A percentile compares a stretch with the other conserved stretches of the same genome.
Evolutionary conservation across 1,284 basidiomycete genomes (phyloP).

Genomic region (Ganoderma leucocontextum): DNA sequence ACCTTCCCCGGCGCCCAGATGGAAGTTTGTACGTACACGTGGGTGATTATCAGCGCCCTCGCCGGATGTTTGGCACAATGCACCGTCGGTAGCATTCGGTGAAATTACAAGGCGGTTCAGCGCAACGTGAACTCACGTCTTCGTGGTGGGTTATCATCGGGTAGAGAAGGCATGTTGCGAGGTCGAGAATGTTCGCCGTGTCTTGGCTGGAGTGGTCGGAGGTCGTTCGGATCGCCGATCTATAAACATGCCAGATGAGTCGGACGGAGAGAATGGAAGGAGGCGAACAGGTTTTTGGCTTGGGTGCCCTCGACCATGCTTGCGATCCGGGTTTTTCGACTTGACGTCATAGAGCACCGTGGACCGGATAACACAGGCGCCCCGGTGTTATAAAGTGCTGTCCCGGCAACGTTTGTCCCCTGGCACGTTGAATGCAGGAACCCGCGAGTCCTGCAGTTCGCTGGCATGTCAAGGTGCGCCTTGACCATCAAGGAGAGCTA

Average conservation of each 20-base stretch:
- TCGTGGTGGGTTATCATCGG: neutral
- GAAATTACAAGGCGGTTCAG: neutral
- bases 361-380: neutral
- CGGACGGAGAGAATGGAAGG: neutral
- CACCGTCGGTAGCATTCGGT: neutral
- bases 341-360: neutral
- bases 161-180: neutral
- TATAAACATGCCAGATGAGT: neutral
- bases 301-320: neutral
- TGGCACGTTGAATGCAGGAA: neutral
- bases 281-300: neutral
- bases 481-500: neutral
- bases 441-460: neutral
- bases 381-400: neutral
- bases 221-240: neutral
- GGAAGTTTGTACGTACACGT: neutral
- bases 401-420: neutral
- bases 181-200: neutral
- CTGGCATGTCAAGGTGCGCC: neutral
- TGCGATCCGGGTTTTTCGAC: neutral
- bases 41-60: neutral
- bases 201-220: constrained; percentile 2
- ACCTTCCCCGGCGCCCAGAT: neutral
- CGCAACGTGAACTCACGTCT: neutral
- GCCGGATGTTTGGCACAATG: neutral